phyloP scores from a whole-genome alignment of 768 basidiomycete species.

The Cyathus striatus region DNA sequence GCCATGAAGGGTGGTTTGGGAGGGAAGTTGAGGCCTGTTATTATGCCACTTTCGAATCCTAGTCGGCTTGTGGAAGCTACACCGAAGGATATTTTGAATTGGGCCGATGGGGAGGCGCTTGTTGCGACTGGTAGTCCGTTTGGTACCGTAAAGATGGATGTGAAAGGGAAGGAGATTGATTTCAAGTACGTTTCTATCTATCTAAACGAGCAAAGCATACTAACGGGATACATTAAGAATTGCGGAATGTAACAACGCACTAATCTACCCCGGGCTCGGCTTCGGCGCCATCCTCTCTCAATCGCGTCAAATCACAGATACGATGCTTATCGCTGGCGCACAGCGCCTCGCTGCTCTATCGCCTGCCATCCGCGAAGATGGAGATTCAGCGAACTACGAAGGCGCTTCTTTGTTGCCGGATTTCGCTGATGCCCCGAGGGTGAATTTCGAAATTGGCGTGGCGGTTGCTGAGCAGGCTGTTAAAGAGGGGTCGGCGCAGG shows the following conservation, averaged over 20 bases:
- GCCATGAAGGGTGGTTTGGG: slow-evolving; percentile 45
- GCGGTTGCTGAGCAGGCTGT: slow-evolving; percentile 79
- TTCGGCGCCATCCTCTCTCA: slow-evolving; percentile 72
- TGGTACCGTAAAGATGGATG: slow-evolving; percentile 59
- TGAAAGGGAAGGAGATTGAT: slow-evolving; percentile 40
- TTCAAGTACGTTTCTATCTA: slow-evolving; percentile 35
- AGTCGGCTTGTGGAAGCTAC: slow-evolving; percentile 71
- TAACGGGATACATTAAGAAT: slow-evolving; percentile 33
- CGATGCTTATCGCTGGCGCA: slow-evolving; percentile 86
- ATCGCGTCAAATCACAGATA: slow-evolving; percentile 64
- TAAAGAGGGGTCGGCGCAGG: slow-evolving; percentile 66
- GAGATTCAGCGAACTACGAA: slow-evolving; percentile 43
- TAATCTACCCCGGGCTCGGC: slow-evolving; percentile 84
- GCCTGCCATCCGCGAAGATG: slow-evolving; percentile 35
- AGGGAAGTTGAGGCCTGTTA: slow-evolving; percentile 59
- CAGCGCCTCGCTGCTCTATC: slow-evolving; percentile 70
- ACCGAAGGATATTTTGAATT: slow-evolving; percentile 65
- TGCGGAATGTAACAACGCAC: slow-evolving; percentile 73
- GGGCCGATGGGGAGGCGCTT: slow-evolving; percentile 77
- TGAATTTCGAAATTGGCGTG: slow-evolving; percentile 75
- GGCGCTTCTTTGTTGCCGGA: slow-evolving; percentile 72
- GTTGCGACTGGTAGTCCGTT: slow-evolving; percentile 86
- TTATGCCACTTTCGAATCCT: slow-evolving; percentile 83
- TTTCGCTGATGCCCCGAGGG: slow-evolving; percentile 63
- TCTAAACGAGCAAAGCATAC: not conserved